Conservation (phyloP, 345 rosid species). For the Nasturtium officinale region DNA sequence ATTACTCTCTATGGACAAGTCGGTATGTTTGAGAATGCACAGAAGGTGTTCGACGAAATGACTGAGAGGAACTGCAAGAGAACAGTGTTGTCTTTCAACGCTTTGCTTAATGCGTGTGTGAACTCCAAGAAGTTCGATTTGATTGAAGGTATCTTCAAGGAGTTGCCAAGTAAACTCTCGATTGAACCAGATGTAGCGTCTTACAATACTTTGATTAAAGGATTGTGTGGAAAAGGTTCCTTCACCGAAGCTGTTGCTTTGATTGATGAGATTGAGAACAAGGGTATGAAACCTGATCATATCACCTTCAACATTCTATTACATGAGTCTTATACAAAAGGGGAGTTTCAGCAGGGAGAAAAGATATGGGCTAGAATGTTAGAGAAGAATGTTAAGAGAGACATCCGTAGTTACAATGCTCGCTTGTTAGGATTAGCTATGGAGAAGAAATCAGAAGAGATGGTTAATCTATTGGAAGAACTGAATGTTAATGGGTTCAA, state of each 20-base stretch:
- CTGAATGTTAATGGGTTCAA: constrained; percentile 47
- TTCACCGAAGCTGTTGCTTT: constrained; percentile 48
- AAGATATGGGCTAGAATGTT: constrained; percentile 59
- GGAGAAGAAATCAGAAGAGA: constrained; percentile 50
- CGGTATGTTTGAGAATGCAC: constrained; percentile 68
- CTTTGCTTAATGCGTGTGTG: constrained; percentile 60
- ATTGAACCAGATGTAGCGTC: constrained; percentile 57
- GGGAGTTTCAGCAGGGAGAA: constrained; percentile 58
- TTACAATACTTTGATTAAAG: constrained; percentile 62
- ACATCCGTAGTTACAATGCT: constrained; percentile 61
- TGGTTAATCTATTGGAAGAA: constrained; percentile 47
- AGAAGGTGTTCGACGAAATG: constrained; percentile 83
- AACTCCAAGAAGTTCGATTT: constrained; percentile 55
- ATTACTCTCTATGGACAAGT: constrained; percentile 54
- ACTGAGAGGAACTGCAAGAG: constrained; percentile 52
- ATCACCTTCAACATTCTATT: constrained; percentile 64
- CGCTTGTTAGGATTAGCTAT: constrained; percentile 55
- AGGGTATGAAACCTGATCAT: constrained; percentile 53
- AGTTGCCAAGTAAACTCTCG: constrained; percentile 52
- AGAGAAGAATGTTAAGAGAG: constrained; percentile 49
- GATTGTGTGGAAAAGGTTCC: constrained; percentile 55
- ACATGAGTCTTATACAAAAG: constrained; percentile 49
- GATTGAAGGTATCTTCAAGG: constrained; percentile 48
- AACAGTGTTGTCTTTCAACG: constrained; percentile 64
- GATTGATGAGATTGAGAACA: constrained; percentile 64